These are phyloP conservation scores for Cairneyella variabilis DNA, from an alignment of 495 filamentous ascomycete species.

Conservation along the genomic window DNA sequence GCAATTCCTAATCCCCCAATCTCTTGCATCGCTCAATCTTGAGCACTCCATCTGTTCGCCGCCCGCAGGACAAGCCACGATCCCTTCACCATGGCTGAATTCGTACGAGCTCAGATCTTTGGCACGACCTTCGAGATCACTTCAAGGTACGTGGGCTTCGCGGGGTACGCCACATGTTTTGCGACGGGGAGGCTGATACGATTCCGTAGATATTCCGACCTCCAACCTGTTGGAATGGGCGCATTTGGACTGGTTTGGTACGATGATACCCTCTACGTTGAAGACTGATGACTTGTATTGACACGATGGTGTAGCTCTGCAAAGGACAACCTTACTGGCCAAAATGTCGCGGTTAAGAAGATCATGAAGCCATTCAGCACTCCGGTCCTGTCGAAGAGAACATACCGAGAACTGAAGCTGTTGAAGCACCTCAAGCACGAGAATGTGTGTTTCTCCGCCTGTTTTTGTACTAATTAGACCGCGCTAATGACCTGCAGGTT, in stretches of 20 bases:
- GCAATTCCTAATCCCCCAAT: too few relatives aligned
- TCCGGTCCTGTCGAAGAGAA: constrained; percentile 92
- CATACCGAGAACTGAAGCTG: constrained; percentile 95
- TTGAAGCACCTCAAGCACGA: constrained; percentile 95
- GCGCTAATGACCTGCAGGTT: constrained; percentile 52
- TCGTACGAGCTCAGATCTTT: constrained; percentile 98
- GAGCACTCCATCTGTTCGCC: too few relatives aligned
- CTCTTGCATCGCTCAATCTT: too few relatives aligned
- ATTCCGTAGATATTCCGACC: constrained; percentile 77
- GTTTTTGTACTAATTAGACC: not conserved
- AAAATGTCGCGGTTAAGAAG: constrained; percentile 98
- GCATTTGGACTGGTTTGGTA: constrained; percentile 98
- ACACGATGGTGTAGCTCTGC: constrained; percentile 64
- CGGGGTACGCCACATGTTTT: constrained; percentile 8
- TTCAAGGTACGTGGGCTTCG: constrained; percentile 66
- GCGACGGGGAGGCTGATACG: constrained; percentile 19
- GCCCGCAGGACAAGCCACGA: too few relatives aligned
- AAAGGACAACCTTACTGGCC: constrained; percentile 91
- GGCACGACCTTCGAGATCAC: constrained; percentile 99
- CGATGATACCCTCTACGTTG: not conserved
- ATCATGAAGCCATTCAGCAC: constrained; percentile 99
- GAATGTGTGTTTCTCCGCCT: constrained; percentile 60
- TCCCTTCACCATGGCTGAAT: constrained; percentile 96
- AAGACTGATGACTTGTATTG: not conserved
- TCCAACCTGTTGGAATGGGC: constrained; percentile 98